Percentiles rank a stretch among this genome's conserved stretches.
phyloP scores from a whole-genome alignment of 2,329 filamentous ascomycete species.

The Colletotrichum spinosum region DNA sequence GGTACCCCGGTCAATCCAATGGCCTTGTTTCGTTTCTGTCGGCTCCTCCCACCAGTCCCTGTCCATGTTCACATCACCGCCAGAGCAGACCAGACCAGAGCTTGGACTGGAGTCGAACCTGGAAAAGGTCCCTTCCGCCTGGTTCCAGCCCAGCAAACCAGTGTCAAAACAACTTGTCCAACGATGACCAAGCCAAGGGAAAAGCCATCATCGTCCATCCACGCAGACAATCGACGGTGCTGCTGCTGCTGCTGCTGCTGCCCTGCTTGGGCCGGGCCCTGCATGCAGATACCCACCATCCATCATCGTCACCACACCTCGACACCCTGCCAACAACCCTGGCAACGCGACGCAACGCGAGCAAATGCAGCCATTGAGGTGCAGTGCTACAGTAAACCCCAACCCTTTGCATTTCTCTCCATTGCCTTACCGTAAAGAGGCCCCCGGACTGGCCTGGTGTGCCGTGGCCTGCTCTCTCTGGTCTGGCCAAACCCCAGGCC shows the following conservation, averaged over 20 bases:
- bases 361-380: too few relatives aligned
- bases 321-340: not conserved
- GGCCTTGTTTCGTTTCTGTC: conserved; percentile 4
- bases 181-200: not conserved
- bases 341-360: conserved; percentile 5
- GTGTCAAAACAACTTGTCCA: not conserved
- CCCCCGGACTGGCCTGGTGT: not conserved
- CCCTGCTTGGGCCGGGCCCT: conserved; percentile 32
- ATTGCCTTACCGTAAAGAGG: not conserved
- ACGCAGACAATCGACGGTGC: not conserved
- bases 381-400: not conserved
- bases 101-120: not conserved
- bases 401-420: conserved; percentile 18
- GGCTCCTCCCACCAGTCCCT: conserved; percentile 11
- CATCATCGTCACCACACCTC: not conserved
- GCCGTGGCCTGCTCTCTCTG: not conserved
- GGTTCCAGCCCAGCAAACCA: not conserved
- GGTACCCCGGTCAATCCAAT: not conserved
- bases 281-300: conserved; percentile 22
- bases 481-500: conserved; percentile 9
- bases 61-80: not conserved
- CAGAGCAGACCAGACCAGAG: not conserved
- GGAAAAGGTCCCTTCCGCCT: not conserved
- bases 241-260: not conserved
- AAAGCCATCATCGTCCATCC: not conserved